Conservation (phyloP, 495 filamentous ascomycete genomes). For the Annulohypoxylon nitens region DNA sequence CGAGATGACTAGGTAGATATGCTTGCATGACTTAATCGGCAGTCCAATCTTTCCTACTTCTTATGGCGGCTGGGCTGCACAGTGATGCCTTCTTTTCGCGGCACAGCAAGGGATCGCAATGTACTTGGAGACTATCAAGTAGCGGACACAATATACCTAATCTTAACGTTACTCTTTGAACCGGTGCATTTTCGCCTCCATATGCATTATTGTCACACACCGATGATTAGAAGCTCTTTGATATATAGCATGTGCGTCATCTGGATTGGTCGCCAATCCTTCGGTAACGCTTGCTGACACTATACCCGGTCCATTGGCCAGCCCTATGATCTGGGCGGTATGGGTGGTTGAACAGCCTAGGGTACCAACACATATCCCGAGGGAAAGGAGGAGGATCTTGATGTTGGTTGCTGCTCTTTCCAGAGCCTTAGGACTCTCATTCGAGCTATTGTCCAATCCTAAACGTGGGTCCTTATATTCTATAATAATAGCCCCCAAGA, state of each 20-base stretch:
- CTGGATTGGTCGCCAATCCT: constrained; percentile 38
- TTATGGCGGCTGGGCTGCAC: background rate
- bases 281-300: constrained; percentile 41
- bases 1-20: background rate
- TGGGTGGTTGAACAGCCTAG: constrained; percentile 20
- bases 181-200: constrained; percentile 15
- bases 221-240: constrained; percentile 20
- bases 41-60: background rate
- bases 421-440: constrained; percentile 24
- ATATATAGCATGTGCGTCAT: constrained; percentile 39
- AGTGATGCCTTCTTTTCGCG: background rate
- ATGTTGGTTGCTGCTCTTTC: constrained; percentile 36
- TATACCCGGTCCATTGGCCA: constrained; percentile 39
- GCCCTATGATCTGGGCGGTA: constrained; percentile 42
- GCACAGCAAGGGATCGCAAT: background rate
- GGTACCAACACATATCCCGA: constrained; percentile 2
- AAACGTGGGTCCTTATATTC: constrained; percentile 26
- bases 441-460: constrained; percentile 11
- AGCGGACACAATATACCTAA: background rate
- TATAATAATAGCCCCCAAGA: constrained; percentile 40
- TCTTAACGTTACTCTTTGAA: background rate
- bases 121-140: background rate
- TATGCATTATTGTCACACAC: constrained; percentile 16
- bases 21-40: constrained; percentile 2
- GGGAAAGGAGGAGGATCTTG: constrained; percentile 23